Base-by-base conservation (phyloP, 768 basidiomycete species). In the Suillus paluster region DNA sequence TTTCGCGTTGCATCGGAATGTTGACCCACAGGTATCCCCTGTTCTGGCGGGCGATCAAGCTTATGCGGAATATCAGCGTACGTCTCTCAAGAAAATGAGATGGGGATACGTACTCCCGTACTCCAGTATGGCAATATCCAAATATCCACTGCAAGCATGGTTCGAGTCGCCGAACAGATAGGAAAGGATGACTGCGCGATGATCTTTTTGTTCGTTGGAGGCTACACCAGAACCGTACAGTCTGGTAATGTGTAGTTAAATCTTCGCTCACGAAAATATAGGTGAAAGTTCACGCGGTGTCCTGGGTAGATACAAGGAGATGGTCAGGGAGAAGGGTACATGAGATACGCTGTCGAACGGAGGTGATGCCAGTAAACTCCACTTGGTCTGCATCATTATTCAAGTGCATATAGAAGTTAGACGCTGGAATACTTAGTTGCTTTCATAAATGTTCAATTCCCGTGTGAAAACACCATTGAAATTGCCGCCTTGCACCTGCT, bases 291-390 rank as follows among this genome's bases (percentile, higher is more conserved):
- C 68, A 83, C n/a, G n/a, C 85, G 65, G 92, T 86, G 75, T 99
- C 97, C 97, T 97, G 98, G 63, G 92, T 90, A 15, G 93, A 86
- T 19, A 92, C 92, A 0, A 98, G 78, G 1, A 99, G 72, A 21
- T 90, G 87, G 59, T 90, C 83, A 3, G 95, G 23, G 94, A 93
- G 75, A 91, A 98, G 36, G 85, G 82, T 33, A 98, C 78, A 44
- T 87, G 83, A 2, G 94, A 91, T 55, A 97, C 84, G 67, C 90
- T 91, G 77, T 97, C 95, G 67, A 93, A 90, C 0, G 94, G 94
- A 0, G 93, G 87, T 0, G 88, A 87, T 7, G 81, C 77, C 36
- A 89, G 70, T n/a, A 36, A 89, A 70, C 65, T 84, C 84, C 8
- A 76, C 63, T 66, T 83, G 77, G 41, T 76, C 76, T 73, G 17